Evolutionary conservation across 2,329 filamentous ascomycete species (phyloP), one percentile per base, ranked within the genome.

Genomic region (Eutypella sp.): DNA sequence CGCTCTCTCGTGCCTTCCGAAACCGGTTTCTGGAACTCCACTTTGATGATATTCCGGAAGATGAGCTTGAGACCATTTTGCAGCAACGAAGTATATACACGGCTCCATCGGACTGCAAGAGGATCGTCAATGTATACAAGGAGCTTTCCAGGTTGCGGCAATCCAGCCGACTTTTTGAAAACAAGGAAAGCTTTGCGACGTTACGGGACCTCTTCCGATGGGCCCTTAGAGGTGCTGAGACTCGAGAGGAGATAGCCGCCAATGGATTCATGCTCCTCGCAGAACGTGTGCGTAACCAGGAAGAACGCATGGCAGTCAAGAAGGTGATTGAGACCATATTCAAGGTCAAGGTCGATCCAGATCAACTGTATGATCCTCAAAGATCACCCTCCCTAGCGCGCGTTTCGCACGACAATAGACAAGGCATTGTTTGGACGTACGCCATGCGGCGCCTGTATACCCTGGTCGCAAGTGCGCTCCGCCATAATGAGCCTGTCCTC

Each of bases 21-120:
- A 99, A 99, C 64, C 82, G 93, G 59, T 99, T 99, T 59, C 76
- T 99, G 3, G 93, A 99, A 66, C 73, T 99, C 4, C 93, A 99
- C 65, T 97, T 96, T 58, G 93, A 97, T 57, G 95, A 99, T 59
- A 99, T 99, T 20, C 93, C 93, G 0, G 89, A 97, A 61, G 85
- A 89, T 52, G 95, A 99, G 62, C 71, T 99, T 38, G 89, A 95
- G 58, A 88, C 84, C 36, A 99, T 99, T 57, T 65, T 99, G 27
- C 88, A 95, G 61, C 84, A 89, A 61, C 80, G 95, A 49, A 95
- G 90, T 48, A 82, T 90, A 57, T 90, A 81, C 52, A 83, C 95
- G 13, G 89, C 93, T 0, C 89, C 92, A 4, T 92, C 91, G 1
- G 93, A 96, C 70, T 96, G 92, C 62, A 82, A 82, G 52, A 82